phyloP scores from a whole-genome alignment of 2,329 filamentous ascomycete genomes.

The Microsporum canis region DNA sequence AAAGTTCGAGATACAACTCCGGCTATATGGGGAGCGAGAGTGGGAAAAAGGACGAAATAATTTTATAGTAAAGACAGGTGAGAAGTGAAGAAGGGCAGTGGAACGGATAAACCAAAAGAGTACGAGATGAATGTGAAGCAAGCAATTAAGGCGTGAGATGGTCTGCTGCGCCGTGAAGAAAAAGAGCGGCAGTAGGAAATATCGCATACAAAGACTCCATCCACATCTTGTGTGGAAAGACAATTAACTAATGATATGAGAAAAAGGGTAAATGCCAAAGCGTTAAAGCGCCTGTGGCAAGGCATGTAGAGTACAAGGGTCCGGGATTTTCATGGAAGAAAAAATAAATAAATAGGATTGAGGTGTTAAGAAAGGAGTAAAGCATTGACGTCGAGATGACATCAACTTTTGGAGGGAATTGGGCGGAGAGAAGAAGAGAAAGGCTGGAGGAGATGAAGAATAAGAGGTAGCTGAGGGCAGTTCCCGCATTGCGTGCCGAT shows the following conservation, averaged over 20 bases:
- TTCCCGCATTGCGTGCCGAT: background rate
- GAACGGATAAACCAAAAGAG: background rate
- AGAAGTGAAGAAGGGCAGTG: background rate
- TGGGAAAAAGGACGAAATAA: background rate
- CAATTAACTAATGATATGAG: background rate
- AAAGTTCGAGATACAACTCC: background rate
- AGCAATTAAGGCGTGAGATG: background rate
- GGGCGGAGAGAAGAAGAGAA: background rate
- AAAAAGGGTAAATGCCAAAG: background rate
- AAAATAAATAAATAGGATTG: background rate
- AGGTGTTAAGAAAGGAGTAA: background rate
- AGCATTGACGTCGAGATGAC: background rate
- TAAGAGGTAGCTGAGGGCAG: background rate
- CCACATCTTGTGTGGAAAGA: slow-evolving; percentile 1
- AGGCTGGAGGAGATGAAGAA: background rate
- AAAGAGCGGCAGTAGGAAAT: background rate
- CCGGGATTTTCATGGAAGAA: background rate
- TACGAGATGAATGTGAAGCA: background rate
- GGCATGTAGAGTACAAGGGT: background rate
- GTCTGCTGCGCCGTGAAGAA: background rate
- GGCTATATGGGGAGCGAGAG: background rate
- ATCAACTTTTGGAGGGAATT: background rate
- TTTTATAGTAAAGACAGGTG: slow-evolving; percentile 6
- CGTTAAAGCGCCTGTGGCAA: background rate
- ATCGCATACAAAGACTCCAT: background rate